Conservation (phyloP, 2,329 filamentous ascomycete species). For the Zalaria sp. region DNA sequence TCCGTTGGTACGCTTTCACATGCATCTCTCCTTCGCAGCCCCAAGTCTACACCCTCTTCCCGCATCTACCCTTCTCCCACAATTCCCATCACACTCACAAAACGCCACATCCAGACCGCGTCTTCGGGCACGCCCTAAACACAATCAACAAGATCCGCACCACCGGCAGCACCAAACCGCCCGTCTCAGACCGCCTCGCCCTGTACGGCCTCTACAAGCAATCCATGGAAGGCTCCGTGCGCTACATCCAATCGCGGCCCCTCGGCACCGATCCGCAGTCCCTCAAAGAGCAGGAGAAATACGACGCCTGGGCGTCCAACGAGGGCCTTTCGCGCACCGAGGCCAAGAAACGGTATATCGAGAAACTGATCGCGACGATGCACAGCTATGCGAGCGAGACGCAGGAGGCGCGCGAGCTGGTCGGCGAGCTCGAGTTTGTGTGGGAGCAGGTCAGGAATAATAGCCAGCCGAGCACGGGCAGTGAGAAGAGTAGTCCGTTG, state of each 20-base stretch:
- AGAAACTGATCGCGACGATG: constrained; percentile 91
- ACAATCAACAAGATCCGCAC: constrained; percentile 94
- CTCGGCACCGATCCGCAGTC: constrained; percentile 9
- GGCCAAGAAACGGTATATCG: constrained; percentile 87
- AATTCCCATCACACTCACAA: no score
- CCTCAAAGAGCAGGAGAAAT: constrained; percentile 25
- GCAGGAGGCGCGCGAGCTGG: constrained; percentile 71
- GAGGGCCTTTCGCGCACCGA: constrained; percentile 73
- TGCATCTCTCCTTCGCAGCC: neutral
- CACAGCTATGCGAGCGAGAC: constrained; percentile 82
- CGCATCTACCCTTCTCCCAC: no score
- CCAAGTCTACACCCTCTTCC: neutral
- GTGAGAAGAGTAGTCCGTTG: constrained; percentile 3
- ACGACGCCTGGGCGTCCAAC: constrained; percentile 91
- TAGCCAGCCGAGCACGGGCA: constrained; percentile 6
- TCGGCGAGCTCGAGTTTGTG: constrained; percentile 93
- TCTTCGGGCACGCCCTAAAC: constrained; percentile 97
- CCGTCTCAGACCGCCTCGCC: constrained; percentile 68
- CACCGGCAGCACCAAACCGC: constrained; percentile 82
- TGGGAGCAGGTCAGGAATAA: constrained; percentile 95
- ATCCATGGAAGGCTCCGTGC: constrained; percentile 95
- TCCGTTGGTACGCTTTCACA: constrained; percentile 12
- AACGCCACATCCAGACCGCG: constrained; percentile 53
- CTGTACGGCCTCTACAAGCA: constrained; percentile 99
- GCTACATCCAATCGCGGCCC: constrained; percentile 83